phyloP scores from a whole-genome alignment of 164 flowering plant species.

The Santalum album region DNA sequence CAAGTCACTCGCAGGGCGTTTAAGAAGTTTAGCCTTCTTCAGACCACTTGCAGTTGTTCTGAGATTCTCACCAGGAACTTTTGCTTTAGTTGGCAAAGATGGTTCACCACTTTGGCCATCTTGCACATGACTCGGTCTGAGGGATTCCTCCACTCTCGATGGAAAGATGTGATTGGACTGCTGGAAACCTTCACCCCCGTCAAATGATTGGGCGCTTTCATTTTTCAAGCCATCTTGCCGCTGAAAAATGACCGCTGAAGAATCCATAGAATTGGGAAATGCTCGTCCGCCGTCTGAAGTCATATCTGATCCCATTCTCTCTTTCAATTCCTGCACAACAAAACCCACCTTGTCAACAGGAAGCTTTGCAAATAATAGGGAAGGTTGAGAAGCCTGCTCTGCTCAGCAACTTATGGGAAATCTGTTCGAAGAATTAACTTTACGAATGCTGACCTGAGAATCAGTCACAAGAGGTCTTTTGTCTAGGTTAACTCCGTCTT shows the following conservation, averaged over 20 bases:
- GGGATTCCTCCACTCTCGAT: conserved; percentile 7
- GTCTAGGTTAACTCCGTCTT: conserved; percentile 7
- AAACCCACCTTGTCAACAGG: conserved; percentile 12
- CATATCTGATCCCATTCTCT: neutral
- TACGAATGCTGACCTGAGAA: neutral
- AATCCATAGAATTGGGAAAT: neutral
- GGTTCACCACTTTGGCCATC: conserved; percentile 9
- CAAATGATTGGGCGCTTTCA: conserved; percentile 6
- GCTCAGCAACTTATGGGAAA: too few relatives aligned
- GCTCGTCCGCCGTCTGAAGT: neutral
- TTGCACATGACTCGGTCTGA: conserved; percentile 8
- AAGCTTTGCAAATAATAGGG: conserved; percentile 12
- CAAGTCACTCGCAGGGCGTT: conserved; percentile 32
- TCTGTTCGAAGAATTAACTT: too few relatives aligned
- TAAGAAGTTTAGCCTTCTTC: conserved; percentile 37
- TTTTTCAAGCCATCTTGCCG: conserved; percentile 6
- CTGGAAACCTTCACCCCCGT: conserved; percentile 7
- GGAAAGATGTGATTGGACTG: conserved; percentile 8
- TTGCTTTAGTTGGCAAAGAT: conserved; percentile 11
- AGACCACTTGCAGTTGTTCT: conserved; percentile 17
- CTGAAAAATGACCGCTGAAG: conserved; percentile 1
- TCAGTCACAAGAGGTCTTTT: neutral
- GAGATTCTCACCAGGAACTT: conserved; percentile 11
- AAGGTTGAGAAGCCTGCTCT: conserved; percentile 11
- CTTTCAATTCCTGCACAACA: conserved; percentile 10